Evolutionary conservation across 495 filamentous ascomycete species (phyloP), one percentile per base, ranked within the genome.

Genomic region (Hypomontagnella monticulosa): DNA sequence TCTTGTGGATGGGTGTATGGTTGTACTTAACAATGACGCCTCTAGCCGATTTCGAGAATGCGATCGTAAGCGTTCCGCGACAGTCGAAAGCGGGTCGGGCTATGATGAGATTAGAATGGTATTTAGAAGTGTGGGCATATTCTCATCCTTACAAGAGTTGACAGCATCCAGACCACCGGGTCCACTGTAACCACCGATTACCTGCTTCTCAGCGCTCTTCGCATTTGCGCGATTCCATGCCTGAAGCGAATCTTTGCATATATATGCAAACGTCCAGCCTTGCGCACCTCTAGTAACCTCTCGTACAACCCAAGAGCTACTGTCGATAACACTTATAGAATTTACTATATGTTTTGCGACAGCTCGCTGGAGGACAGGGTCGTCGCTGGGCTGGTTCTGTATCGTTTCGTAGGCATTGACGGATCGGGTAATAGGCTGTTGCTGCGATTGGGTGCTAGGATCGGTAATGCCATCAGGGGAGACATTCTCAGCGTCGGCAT

Each of bases 81-180:
- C 81, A 83, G 51, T 83, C 80, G 49, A 83, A 83, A 0, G 81
- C 80, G 32, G 81, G 81, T 20, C 81, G 81, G 48, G 73, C 79
- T 82, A 43, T 12, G 15, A 15, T 18, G 30, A 58, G 14, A 55
- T 78, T 33, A 78, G 67, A 10, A 51, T 56, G 4, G 43, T 38
- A 36, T 11, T 10, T 11, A 3, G 55, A 19, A 14, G 18, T 10
- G 4, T 33, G 9, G 6, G 42, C 4, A 2, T 47, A 9, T 1
- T 9, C 6, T 11, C 9, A 52, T 12, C 7, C 73, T 53, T 71
- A 78, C 80, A 67, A 27, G 77, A 47, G 50, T 79, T 76, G 36
- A 77, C 49, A 1, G 78, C 72, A 69, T 83, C 80, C 4, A 76
- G 57, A 15, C 73, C 65, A 18, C 68, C 75, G 50, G 70, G 75